Percentiles rank a stretch among this genome's conserved stretches.
phyloP scores from a whole-genome alignment of 805 yeast genomes.

The Yamadazyma olivae region DNA sequence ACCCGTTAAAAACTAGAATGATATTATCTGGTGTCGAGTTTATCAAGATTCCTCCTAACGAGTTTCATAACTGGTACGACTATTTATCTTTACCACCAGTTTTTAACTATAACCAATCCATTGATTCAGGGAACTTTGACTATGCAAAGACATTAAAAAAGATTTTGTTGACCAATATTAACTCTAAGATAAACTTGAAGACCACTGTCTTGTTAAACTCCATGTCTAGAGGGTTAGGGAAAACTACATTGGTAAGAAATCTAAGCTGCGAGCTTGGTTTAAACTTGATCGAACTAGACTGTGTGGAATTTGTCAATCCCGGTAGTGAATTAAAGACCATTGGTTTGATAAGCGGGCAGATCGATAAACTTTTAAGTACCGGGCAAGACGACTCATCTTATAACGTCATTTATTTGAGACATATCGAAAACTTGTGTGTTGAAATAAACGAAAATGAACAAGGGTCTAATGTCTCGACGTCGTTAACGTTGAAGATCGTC shows the following conservation, averaged over 20 bases:
- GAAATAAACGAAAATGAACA: slow-evolving; percentile 60
- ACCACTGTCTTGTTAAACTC: slow-evolving; percentile 70
- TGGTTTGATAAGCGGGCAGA: slow-evolving; percentile 72
- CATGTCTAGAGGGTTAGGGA: slow-evolving; percentile 74
- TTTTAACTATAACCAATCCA: slow-evolving; percentile 30
- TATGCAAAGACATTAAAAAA: slow-evolving; percentile 50
- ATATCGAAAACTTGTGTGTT: slow-evolving; percentile 72
- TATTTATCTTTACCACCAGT: slow-evolving; percentile 44
- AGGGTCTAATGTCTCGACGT: slow-evolving; percentile 35
- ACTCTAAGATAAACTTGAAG: slow-evolving; percentile 38
- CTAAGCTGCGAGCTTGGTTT: slow-evolving; percentile 59
- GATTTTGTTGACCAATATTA: slow-evolving; percentile 52
- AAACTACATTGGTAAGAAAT: slow-evolving; percentile 58
- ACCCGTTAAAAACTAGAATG: slow-evolving; percentile 66
- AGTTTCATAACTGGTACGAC: slow-evolving; percentile 40
- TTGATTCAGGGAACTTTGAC: slow-evolving; percentile 34
- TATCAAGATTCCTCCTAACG: slow-evolving; percentile 32
- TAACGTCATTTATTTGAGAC: slow-evolving; percentile 58
- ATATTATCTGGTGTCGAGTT: slow-evolving; percentile 61
- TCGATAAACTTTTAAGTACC: slow-evolving; percentile 58
- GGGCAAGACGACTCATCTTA: slow-evolving; percentile 20
- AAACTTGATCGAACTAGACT: slow-evolving; percentile 66
- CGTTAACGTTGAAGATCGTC: slow-evolving; percentile 51
- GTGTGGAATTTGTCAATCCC: slow-evolving; percentile 60
- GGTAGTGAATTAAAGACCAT: slow-evolving; percentile 77